A percentile compares a stretch with the other conserved stretches of the same genome.
phyloP scores from a whole-genome alignment of 1,284 basidiomycete genomes.

The Irpex lacteus region DNA sequence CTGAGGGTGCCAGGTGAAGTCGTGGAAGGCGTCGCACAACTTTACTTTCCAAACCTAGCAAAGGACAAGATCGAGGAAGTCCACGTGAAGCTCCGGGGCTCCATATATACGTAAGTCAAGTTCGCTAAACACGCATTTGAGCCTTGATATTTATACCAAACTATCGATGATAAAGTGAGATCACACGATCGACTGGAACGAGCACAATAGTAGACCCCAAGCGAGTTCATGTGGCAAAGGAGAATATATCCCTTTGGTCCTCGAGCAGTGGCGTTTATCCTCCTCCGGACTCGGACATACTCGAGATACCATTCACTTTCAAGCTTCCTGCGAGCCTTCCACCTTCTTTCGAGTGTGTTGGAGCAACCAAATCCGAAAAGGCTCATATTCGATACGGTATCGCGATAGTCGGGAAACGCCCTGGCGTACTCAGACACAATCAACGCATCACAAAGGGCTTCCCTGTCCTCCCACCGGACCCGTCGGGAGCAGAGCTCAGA shows the following conservation, averaged over 20 bases:
- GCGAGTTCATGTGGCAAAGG: background rate
- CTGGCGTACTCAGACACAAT: background rate
- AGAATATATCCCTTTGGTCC: constrained; percentile 20
- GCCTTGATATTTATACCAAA: background rate
- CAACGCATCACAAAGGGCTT: constrained; percentile 5
- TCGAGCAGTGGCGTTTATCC: constrained; percentile 19
- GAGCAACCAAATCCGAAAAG: background rate
- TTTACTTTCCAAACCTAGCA: constrained; percentile 19
- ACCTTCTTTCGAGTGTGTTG: constrained; percentile 20
- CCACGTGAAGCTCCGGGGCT: constrained; percentile 21
- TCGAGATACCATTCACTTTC: constrained; percentile 23
- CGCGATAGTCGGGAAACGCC: background rate
- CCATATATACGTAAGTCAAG: constrained; percentile 18
- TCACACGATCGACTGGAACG: background rate
- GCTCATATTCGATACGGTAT: background rate
- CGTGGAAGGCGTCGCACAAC: constrained; percentile 19
- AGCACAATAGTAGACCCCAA: background rate
- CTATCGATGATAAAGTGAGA: background rate
- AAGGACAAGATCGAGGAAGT: constrained; percentile 21
- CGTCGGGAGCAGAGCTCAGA: constrained; percentile 6
- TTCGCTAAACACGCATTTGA: background rate
- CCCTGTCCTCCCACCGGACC: constrained; percentile 20
- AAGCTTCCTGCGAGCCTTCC: constrained; percentile 18
- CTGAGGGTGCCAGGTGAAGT: constrained; percentile 6
- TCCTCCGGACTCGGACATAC: constrained; percentile 18